Base-by-base conservation (phyloP, 495 filamentous ascomycete species). In the Trichoderma gamsii region DNA sequence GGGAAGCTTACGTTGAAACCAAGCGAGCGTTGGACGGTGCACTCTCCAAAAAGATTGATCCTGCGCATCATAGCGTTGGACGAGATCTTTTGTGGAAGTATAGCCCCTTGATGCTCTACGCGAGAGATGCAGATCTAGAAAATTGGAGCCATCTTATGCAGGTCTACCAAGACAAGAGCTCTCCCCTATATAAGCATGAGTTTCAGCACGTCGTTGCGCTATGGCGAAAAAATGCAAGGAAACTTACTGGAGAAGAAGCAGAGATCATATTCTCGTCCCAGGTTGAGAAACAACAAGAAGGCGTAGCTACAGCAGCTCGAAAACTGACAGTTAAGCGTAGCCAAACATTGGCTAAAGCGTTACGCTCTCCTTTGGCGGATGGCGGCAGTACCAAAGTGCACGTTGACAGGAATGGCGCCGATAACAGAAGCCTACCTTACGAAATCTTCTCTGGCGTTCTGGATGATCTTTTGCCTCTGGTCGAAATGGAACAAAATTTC, bases 401-500 rank as follows among this genome's bases (percentile, higher is more conserved):
- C 76, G 66, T 83, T 71, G 90, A 93, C 44, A 92, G 89, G 77
- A 72, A 79, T 3, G 35, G 9, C 38, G 82, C 88, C 66, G 84
- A 86, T 69, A 88, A 89, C 49, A 86, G 86, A 69, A 81, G 91
- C 27, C 83, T 90, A 49, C 85, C 91, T 0, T 92, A 86, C 69
- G 94, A 97, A 79, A 89, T 88, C n/a, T 97, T 97, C 77, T 82
- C 87, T 2, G 89, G 89, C 43, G 85, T 88, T 18, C 80, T 97
- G 56, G 87, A 90, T 64, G 92, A 97, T 76, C 86, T 91, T 67
- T 77, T 92, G 61, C 88, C 87, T 25, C 84, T 95, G 68, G 87
- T 97, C 49, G 88, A 89, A 64, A 90, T 90, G 69, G 94, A 98
- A 79, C 94, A 98, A 76, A 97, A 97, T 73, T 98, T 97, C 72